phyloP scores from a whole-genome alignment of 2,329 filamentous ascomycete genomes.

The Pleoardoris graminearum region DNA sequence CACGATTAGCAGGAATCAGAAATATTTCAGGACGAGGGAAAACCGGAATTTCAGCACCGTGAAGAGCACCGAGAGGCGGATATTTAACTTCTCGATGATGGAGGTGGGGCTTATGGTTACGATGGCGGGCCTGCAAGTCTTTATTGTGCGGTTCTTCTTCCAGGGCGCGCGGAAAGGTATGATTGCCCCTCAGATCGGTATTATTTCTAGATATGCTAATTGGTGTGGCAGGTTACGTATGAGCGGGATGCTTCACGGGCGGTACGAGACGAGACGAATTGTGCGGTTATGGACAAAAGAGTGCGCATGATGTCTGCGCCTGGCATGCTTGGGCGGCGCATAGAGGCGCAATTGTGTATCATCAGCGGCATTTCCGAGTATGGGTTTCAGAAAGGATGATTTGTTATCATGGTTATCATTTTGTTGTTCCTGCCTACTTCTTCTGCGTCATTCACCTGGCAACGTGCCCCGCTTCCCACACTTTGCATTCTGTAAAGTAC shows the following conservation, averaged over 20 bases:
- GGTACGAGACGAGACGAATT: not conserved
- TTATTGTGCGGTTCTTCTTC: constrained; percentile 98
- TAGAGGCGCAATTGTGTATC: constrained; percentile 8
- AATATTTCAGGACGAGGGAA: constrained; percentile 98
- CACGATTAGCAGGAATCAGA: constrained; percentile 94
- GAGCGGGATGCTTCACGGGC: not conserved
- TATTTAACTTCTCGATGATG: constrained; percentile 96
- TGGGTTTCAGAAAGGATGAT: constrained; percentile 2
- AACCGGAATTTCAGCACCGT: constrained; percentile 99
- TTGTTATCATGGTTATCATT: constrained; percentile 8
- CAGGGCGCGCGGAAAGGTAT: constrained; percentile 73
- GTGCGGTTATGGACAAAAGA: not conserved
- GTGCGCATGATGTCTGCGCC: not conserved
- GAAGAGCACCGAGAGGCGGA: constrained; percentile 89
- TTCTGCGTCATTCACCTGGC: not conserved
- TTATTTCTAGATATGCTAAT: not conserved
- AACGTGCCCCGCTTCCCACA: not conserved
- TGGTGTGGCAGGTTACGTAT: constrained; percentile 6
- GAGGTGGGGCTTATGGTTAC: constrained; percentile 89
- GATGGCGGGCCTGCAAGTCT: constrained; percentile 96
- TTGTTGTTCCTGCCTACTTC: not conserved
- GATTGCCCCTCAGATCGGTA: not conserved
- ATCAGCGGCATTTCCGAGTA: constrained; percentile 7
- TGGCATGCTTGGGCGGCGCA: constrained; percentile 2
- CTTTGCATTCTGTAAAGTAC: not conserved